Conservation (phyloP, 768 basidiomycete species). For the Daedalea quercina region DNA sequence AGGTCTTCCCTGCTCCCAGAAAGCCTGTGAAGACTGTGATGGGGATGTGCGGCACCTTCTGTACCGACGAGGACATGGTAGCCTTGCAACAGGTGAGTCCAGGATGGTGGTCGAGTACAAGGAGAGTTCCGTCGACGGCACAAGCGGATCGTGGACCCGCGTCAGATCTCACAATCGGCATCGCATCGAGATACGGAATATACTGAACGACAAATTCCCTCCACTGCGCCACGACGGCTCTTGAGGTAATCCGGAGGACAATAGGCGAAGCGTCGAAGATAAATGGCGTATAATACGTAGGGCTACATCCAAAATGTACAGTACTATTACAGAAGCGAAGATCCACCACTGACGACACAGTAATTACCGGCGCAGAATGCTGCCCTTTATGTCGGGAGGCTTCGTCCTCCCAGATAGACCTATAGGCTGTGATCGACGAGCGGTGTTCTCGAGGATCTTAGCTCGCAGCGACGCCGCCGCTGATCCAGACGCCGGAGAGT, state of each 20-base stretch:
- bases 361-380: neutral
- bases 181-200: neutral
- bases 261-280: no score
- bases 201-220: neutral
- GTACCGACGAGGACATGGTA: neutral
- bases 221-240: no score
- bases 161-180: neutral
- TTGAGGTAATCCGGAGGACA: no score
- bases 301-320: neutral
- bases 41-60: constrained; percentile 44
- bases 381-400: constrained; percentile 10
- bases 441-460: constrained; percentile 52
- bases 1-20: constrained; percentile 77
- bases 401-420: constrained; percentile 5
- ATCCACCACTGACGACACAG: no score
- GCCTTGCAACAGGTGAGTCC: neutral
- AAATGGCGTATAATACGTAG: neutral
- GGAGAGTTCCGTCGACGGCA: no score
- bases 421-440: constrained; percentile 23
- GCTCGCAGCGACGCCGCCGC: constrained; percentile 41
- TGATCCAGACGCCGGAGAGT: constrained; percentile 8
- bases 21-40: constrained; percentile 97
- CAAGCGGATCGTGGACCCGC: no score
- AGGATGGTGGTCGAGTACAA: no score
- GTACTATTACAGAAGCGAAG: neutral